Base-by-base conservation (phyloP, 2,329 filamentous ascomycete genomes). In the Aspergillus udagawae region DNA sequence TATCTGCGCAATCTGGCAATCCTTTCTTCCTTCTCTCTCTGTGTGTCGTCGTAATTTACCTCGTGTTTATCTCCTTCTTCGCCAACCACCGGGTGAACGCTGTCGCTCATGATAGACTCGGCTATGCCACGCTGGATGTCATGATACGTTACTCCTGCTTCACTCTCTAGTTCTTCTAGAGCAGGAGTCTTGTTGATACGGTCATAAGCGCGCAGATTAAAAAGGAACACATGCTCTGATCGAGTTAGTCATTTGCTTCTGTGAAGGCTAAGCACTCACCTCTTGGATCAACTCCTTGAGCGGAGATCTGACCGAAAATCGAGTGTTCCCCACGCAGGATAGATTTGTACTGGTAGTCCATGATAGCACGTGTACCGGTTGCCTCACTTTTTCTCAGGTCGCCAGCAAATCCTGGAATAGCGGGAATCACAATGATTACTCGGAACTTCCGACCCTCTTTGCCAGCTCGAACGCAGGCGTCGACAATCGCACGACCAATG, bases 321-420 rank as follows among this genome's bases (percentile, higher is more conserved):
- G 91, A 96, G 70, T 97, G 82, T 62, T 95, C 88, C 5, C 94
- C 94, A 48, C 94, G 88, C 68, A 89, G 91, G 63, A 99, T 96
- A 0, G 91, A 96, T 75, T 95, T 96, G 80, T 94, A 99, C 71
- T 97, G 94, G 69, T 96, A 97, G 71, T 97, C 92, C 91, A 99
- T 97, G 67, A 97, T 99, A 10, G 92, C 93, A 51, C 91, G 79
- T 0, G 93, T 97, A 9, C 93, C 93, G 1, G 85, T 85, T 0
- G 93, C 93, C 21, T 89, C 91, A 65, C 90, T 86, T 12, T 92
- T 86, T 56, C 92, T 82, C 29, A 99, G 80, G 69, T 97, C 93
- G 49, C 93, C 93, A 0, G 93, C 92, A 66, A 99, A 99, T 0
- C 93, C 94, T 7, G 94, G 93, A 56, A 99, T 88, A 0, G 91